Evolutionary conservation across 495 filamentous ascomycete species (phyloP), one percentile per base, ranked within the genome.

Genomic region (Talaromyces thailandensis): DNA sequence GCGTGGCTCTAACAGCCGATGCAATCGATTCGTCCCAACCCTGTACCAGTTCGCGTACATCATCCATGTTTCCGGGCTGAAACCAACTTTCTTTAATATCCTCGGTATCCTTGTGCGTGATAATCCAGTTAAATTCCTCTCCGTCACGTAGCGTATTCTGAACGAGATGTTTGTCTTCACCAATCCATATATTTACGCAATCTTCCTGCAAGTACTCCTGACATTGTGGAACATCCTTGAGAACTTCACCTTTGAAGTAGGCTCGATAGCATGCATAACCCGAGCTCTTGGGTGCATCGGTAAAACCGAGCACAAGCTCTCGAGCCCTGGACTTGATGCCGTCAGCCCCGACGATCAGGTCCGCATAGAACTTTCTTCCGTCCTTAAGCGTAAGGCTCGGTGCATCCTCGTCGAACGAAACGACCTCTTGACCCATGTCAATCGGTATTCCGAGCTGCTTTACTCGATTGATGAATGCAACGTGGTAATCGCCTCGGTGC

Each of bases 401-500:
- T 51, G 71, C 68, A 14, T 71, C 58, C 61, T 81, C 79, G 37
- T 79, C 71, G 64, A 79, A 82, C 7, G 71, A 64, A 1, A 78
- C 69, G 0, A 82, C 77, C 62, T 81, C 78, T 60, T 67, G 67
- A 23, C 70, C 75, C 78, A 81, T 81, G 43, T 68, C 69, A 29
- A 84, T 78, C 21, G 71, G 71, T 16, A 84, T 79, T 6, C 72
- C 75, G n/a, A 78, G 68, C 14, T 82, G 70, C 11, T 69, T 66
- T 26, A 82, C 80, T 32, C 76, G 76, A 53, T 76, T 71, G 45
- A 83, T 72, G 61, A 83, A 81, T 6, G 73, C 77, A 45, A 76
- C 73, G 66, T 81, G 80, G 66, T 81, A 82, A 67, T 81, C 78
- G 1, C 80, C 80, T 29, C 79, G 70, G 59, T 82, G 80, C 3